phyloP scores from a whole-genome alignment of 2,329 filamentous ascomycete species.

The Talaromyces sp. region DNA sequence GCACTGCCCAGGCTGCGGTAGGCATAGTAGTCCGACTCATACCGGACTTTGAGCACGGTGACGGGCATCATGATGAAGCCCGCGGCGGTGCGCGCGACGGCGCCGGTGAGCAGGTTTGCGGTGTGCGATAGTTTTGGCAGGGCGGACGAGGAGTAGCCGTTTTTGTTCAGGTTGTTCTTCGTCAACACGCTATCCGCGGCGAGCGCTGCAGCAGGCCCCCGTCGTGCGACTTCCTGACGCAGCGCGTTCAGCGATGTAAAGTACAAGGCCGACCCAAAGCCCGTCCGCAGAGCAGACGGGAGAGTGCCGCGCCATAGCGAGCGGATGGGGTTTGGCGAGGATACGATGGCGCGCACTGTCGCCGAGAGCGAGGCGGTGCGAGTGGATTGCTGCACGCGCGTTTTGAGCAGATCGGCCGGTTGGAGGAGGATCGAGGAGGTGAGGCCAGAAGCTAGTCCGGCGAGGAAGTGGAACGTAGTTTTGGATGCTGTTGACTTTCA shows the following conservation, averaged over 20 bases:
- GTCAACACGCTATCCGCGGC: too few species aligned
- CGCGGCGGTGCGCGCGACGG: slow-evolving; percentile 74
- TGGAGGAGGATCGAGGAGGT: slow-evolving; percentile 86
- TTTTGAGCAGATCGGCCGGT: slow-evolving; percentile 94
- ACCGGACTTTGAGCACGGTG: slow-evolving; percentile 93
- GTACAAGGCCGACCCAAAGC: slow-evolving; percentile 88
- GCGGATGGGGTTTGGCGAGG: slow-evolving; percentile 60
- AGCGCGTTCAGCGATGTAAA: slow-evolving; percentile 83
- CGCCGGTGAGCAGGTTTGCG: slow-evolving; percentile 80
- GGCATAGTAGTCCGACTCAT: slow-evolving; percentile 79
- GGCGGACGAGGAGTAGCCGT: slow-evolving; percentile 54
- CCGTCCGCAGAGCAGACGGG: slow-evolving; percentile 88
- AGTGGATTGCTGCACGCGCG: slow-evolving; percentile 83
- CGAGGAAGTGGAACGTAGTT: slow-evolving; percentile 72
- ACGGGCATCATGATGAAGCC: slow-evolving; percentile 93
- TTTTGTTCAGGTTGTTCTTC: too few species aligned
- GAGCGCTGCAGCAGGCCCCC: slow-evolving; percentile 36
- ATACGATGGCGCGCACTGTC: slow-evolving; percentile 65
- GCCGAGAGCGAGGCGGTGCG: slow-evolving; percentile 59
- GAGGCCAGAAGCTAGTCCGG: slow-evolving; percentile 81
- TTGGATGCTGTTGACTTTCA: slow-evolving; percentile 29
- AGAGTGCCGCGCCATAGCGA: slow-evolving; percentile 88
- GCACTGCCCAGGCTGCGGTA: slow-evolving; percentile 74
- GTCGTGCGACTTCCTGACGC: slow-evolving; percentile 58
- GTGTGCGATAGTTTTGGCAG: slow-evolving; percentile 78